phyloP scores from a whole-genome alignment of 768 basidiomycete species.

The Collybiopsis luxurians region DNA sequence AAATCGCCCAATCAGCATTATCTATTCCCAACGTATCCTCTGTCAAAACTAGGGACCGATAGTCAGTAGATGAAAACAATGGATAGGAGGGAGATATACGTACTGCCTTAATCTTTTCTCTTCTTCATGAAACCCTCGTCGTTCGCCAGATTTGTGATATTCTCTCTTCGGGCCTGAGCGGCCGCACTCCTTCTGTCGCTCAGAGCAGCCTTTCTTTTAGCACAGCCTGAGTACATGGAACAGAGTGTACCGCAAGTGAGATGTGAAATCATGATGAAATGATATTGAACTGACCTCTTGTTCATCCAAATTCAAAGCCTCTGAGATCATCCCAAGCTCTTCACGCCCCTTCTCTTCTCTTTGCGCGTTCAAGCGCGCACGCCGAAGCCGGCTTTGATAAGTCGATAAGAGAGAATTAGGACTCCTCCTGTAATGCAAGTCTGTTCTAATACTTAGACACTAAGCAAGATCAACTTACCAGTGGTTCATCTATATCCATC shows the following conservation, averaged over 20 bases:
- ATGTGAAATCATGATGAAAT: slow-evolving; percentile 33
- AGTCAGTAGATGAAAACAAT: neutral
- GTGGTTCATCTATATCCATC: slow-evolving; percentile 45
- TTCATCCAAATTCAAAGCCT: slow-evolving; percentile 69
- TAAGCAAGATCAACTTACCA: slow-evolving; percentile 26
- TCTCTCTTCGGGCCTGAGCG: slow-evolving; percentile 95
- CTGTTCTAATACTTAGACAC: neutral
- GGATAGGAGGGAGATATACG: slow-evolving; percentile 16
- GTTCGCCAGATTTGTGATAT: slow-evolving; percentile 85
- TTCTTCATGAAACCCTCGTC: slow-evolving; percentile 88
- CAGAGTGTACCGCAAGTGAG: slow-evolving; percentile 14
- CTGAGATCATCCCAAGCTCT: slow-evolving; percentile 72
- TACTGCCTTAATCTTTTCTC: slow-evolving; percentile 78
- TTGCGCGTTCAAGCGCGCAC: slow-evolving; percentile 79
- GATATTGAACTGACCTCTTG: slow-evolving; percentile 59
- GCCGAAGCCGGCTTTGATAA: slow-evolving; percentile 92
- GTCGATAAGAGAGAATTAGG: slow-evolving; percentile 90
- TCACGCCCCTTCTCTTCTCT: slow-evolving; percentile 79
- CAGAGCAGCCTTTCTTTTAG: slow-evolving; percentile 74
- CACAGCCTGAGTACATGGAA: slow-evolving; percentile 66
- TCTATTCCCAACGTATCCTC: slow-evolving; percentile 96
- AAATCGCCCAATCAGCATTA: slow-evolving; percentile 97
- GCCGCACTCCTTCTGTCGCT: slow-evolving; percentile 93
- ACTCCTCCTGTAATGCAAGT: slow-evolving; percentile 53
- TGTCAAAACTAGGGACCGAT: slow-evolving; percentile 21